A percentile compares a stretch with the other conserved stretches of the same genome.
These are phyloP conservation scores for Dendrocalamus sinicus DNA, from an alignment of 176 grass and related monocot genomes.

Conservation along the genomic window DNA sequence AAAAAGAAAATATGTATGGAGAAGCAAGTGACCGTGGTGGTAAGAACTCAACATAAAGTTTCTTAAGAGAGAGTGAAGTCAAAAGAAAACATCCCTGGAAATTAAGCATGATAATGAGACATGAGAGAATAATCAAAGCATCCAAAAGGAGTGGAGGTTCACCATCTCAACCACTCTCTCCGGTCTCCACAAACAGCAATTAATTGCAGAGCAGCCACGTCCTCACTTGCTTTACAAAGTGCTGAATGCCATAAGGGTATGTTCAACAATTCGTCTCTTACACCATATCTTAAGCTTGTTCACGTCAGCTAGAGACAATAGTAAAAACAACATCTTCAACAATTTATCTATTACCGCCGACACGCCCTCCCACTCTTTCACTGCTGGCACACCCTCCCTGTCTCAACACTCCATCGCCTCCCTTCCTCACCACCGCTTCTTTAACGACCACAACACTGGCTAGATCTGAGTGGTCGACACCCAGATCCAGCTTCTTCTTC, in stretches of 20 bases:
- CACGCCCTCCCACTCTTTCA: too few species aligned
- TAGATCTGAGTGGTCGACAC: too few species aligned
- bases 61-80: background rate
- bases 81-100: background rate
- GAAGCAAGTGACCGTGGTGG: slow-evolving; percentile 34
- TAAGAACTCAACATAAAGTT: slow-evolving; percentile 4
- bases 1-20: background rate
- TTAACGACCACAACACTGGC: too few species aligned
- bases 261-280: too few species aligned
- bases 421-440: too few species aligned
- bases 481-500: too few species aligned
- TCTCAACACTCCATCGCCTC: too few species aligned
- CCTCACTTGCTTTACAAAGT: slow-evolving; percentile 14
- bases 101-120: background rate
- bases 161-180: slow-evolving; percentile 33
- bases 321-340: too few species aligned
- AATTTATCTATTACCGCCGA: too few species aligned
- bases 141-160: slow-evolving; percentile 26
- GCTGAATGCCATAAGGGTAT: background rate
- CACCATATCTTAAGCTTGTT: too few species aligned
- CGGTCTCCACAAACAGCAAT: background rate
- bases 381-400: too few species aligned
- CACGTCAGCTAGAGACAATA: too few species aligned
- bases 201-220: slow-evolving; percentile 36
- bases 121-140: background rate